Percentiles rank a stretch among this genome's conserved stretches.
Evolutionary conservation across 2,329 filamentous ascomycete genomes (phyloP).

Genomic region (Dendryphion nanum): DNA sequence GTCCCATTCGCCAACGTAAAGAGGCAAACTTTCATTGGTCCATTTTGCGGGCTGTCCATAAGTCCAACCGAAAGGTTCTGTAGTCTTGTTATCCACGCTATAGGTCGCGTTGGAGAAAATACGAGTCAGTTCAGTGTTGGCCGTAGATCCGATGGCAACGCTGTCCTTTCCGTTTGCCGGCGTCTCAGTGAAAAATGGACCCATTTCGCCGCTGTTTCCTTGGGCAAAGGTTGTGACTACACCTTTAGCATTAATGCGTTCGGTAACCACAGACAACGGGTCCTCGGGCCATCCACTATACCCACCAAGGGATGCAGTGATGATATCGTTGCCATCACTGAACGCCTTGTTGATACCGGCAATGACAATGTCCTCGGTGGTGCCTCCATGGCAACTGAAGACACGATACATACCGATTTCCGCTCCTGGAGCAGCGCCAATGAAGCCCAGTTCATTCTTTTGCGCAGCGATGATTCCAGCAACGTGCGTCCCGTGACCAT

Average conservation of each 20-base stretch:
- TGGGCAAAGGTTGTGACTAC: conserved; percentile 47
- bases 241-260: conserved; percentile 39
- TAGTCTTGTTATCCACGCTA: conserved; percentile 20
- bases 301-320: conserved; percentile 37
- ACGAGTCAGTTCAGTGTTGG: conserved; percentile 33
- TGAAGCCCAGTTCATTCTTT: conserved; percentile 37
- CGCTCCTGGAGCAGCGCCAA: conserved; percentile 36
- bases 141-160: conserved; percentile 47
- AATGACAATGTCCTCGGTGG: conserved; percentile 58
- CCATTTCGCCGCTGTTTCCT: conserved; percentile 52
- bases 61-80: conserved; percentile 29
- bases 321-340: conserved; percentile 48
- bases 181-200: conserved; percentile 48
- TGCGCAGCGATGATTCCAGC: conserved; percentile 63
- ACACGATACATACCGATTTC: conserved; percentile 58
- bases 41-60: conserved; percentile 30
- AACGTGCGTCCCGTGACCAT: conserved; percentile 55
- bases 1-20: conserved; percentile 48
- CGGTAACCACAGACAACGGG: conserved; percentile 42
- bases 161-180: conserved; percentile 46
- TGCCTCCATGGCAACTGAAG: conserved; percentile 55
- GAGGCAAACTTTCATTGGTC: conserved; percentile 12
- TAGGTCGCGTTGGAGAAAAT: conserved; percentile 36
- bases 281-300: conserved; percentile 36
- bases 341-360: conserved; percentile 60